Percentiles rank a stretch among this genome's conserved stretches.
phyloP scores from a whole-genome alignment of 2,329 filamentous ascomycete species.

The Neocatenulostroma microsporum region DNA sequence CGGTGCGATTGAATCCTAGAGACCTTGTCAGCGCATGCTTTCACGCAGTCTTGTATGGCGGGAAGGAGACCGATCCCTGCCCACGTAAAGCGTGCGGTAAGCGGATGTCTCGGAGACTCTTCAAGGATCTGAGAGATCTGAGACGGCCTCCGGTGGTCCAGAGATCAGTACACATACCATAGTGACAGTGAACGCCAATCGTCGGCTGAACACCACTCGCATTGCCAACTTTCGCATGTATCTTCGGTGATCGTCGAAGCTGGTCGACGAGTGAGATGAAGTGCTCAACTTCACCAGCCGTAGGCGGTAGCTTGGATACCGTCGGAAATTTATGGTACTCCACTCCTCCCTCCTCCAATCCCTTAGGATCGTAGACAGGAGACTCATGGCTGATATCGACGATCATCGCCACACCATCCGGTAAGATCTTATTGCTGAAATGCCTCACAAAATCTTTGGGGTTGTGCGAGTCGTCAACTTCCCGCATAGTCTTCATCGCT shows the following conservation, averaged over 20 bases:
- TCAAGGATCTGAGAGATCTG: too few species aligned
- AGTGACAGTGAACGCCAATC: conserved; percentile 88
- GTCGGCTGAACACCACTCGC: conserved; percentile 19
- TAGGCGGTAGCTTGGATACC: conserved; percentile 81
- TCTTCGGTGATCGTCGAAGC: conserved; percentile 29
- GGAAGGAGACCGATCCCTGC: too few species aligned
- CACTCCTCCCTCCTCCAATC: conserved; percentile 38
- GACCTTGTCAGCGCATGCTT: too few species aligned
- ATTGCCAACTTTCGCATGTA: conserved; percentile 17
- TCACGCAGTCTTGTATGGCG: too few species aligned
- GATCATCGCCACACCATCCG: conserved; percentile 45
- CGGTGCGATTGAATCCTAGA: conserved; percentile 80
- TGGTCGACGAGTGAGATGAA: conserved; percentile 54
- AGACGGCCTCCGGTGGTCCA: too few species aligned
- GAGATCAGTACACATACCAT: too few species aligned
- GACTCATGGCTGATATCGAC: conserved; percentile 88
- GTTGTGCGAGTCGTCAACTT: conserved; percentile 76
- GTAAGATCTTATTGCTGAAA: conserved; percentile 60
- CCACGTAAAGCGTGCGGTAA: too few species aligned
- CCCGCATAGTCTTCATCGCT: conserved; percentile 86
- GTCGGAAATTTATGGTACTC: conserved; percentile 74
- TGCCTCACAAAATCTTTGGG: conserved; percentile 62
- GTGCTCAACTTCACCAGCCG: conserved; percentile 50
- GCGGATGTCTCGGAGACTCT: too few species aligned
- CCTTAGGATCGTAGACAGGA: conserved; percentile 73